Evolutionary conservation across 148 eudicot species (phyloP), one percentile per base, ranked within the genome.

Genomic region (Polygonum aviculare): DNA sequence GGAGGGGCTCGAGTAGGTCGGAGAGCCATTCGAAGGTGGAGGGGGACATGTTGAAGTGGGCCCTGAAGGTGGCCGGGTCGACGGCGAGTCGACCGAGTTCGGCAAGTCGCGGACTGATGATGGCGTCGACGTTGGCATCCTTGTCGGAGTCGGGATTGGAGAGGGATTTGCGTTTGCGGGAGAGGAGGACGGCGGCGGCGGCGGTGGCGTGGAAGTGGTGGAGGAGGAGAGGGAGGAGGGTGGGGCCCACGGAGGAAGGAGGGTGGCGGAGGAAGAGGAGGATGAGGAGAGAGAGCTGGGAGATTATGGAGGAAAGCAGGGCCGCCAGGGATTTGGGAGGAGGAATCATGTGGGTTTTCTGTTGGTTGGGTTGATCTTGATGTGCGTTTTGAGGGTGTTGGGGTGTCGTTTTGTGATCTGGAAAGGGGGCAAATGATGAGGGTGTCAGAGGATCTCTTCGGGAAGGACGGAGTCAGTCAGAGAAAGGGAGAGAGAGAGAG

Each of bases 21-120:
- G 86, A 84, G 0, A 94, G 86, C 95, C 95, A 94, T 76, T 92
- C 90, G 74, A 94, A 94, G 14, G 92, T 86, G 0, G 97, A 85
- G 19, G 92, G 51, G 12, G 82, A 75, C 95, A 94, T 89, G 44
- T 77, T 84, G 85, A 89, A 94, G 59, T 75, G 72, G 12, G 78
- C 52, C 26, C 75, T 83, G 84, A 88, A 91, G 75, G 88, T 82
- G 77, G 85, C 87, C 0, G 94, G 94, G 77, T 77, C 65, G 15
- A 76, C 71, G 3, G 84, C 57, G 11, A 88, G 78, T 62, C 31
- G 80, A 51, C 19, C 65, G 75, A 79, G 82, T 80, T 63, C 76
- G 36, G 8, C 75, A 80, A 51, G 84, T 76, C 73, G 38, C 39
- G 80, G 54, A 5, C 35, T 38, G n/a, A 49, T 77, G 4, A 69